Evolutionary conservation across 2,329 filamentous ascomycete genomes (phyloP).

Genomic region (Penicillium capsulatum): DNA sequence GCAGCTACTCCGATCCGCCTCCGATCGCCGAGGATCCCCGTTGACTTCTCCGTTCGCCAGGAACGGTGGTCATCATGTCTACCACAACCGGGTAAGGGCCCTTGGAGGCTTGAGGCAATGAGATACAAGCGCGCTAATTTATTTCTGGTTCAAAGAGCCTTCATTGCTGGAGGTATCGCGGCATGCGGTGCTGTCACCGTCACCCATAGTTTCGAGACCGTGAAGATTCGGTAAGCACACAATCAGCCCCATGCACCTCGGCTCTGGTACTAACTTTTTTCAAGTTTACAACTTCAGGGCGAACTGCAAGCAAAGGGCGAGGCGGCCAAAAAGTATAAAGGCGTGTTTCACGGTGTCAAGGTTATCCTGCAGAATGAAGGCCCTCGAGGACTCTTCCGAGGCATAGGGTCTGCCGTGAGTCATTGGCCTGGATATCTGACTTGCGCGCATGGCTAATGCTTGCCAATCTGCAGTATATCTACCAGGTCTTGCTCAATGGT

Average conservation of each 20-base stretch:
- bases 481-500: conserved; percentile 93
- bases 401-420: conserved; percentile 73
- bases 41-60: no score
- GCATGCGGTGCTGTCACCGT: conserved; percentile 96
- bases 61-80: no score
- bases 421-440: not conserved
- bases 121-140: conserved; percentile 17
- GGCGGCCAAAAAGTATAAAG: conserved; percentile 82
- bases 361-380: conserved; percentile 93
- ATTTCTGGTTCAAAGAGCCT: conserved; percentile 60
- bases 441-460: not conserved
- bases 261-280: not conserved
- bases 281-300: conserved; percentile 88
- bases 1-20: conserved; percentile 17
- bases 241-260: not conserved
- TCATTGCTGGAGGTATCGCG: conserved; percentile 92
- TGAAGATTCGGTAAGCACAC: conserved; percentile 80
- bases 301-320: conserved; percentile 84
- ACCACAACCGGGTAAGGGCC: conserved; percentile 53
- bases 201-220: conserved; percentile 96
- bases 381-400: conserved; percentile 76
- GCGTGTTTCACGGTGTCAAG: conserved; percentile 83
- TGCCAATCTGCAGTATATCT: conserved; percentile 61
- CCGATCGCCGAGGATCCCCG: conserved; percentile 13
- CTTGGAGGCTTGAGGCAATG: no score